Percentiles rank a stretch among this genome's conserved stretches.
Conservation (phyloP, 805 yeast genomes). For the Jamesozyma gamospora region DNA sequence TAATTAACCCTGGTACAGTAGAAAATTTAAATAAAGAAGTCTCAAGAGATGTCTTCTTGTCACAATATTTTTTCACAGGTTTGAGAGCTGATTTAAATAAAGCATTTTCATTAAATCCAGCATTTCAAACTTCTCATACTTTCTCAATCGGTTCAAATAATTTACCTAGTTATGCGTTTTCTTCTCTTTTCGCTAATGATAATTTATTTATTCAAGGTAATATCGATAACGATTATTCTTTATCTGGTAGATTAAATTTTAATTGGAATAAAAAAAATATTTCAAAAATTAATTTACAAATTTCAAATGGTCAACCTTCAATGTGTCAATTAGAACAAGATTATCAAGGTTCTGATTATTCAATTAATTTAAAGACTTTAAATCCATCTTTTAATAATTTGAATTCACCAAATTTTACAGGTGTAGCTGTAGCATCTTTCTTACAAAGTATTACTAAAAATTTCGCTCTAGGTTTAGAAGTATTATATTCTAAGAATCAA, state of each 20-base stretch:
- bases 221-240: slow-evolving; percentile 73
- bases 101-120: slow-evolving; percentile 83
- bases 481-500: slow-evolving; percentile 67
- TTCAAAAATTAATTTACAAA: slow-evolving; percentile 79
- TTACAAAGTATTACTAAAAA: slow-evolving; percentile 81
- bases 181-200: slow-evolving; percentile 83
- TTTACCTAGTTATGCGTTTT: slow-evolving; percentile 83
- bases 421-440: slow-evolving; percentile 85
- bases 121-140: slow-evolving; percentile 93
- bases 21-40: slow-evolving; percentile 93
- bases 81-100: slow-evolving; percentile 93
- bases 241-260: slow-evolving; percentile 83
- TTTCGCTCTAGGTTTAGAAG: slow-evolving; percentile 83
- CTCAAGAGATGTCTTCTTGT: slow-evolving; percentile 81
- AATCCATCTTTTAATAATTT: slow-evolving; percentile 57
- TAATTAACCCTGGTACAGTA: slow-evolving; percentile 87
- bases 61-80: slow-evolving; percentile 87
- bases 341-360: slow-evolving; percentile 79
- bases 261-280: slow-evolving; percentile 75
- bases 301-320: slow-evolving; percentile 80
- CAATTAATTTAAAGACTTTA: slow-evolving; percentile 79
- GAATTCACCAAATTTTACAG: slow-evolving; percentile 56
- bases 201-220: slow-evolving; percentile 82
- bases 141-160: slow-evolving; percentile 78
- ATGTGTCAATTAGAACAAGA: slow-evolving; percentile 97